Evolutionary conservation across 78 protist genomes (phyloP), one percentile per base, ranked within the genome.

Genomic region (Corallochytrium limacisporum): DNA sequence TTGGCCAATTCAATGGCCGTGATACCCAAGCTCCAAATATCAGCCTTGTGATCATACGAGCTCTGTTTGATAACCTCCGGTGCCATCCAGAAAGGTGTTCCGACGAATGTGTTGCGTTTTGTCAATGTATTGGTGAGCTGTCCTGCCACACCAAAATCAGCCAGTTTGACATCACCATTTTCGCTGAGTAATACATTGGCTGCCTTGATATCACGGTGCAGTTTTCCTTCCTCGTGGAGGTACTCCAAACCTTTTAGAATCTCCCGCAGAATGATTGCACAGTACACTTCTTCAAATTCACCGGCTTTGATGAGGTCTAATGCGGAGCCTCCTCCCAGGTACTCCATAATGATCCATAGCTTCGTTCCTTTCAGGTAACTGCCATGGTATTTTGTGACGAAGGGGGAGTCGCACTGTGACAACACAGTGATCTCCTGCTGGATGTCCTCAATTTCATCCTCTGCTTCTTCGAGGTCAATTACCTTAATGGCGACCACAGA

Each of bases 131-230:
- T 85, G 1, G 81, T 67, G 24, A 88, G 29, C 42, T 75, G 77
- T n/a, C 95, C 95, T 10, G 88, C 47, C 8, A 94, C 98, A 22
- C 99, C 99, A 72, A 96, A 94, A 54, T 96, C 99, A 26, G 97
- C 98, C 7, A 96, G 78, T 75, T 90, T 92, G 38, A 91, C 94
- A 12, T 60, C 79, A 22, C 98, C 98, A 5, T 57, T 49, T n/a
- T 53, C 77, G 0, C 89, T 18, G 22, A 92, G 65, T 13, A 94
- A 83, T 12, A 92, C 37, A 67, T 96, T 92, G 37, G 93, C 97
- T 4, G 95, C 92, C 65, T 90, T 93, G 62, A 95, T 91, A 57
- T 95, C 99, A 9, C 98, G 79, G 47, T 93, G 98, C 24, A 95
- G 83, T 43, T 79, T 82, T 22, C 89, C 79, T 9, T 81, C 65